Percentiles rank a stretch among this genome's conserved stretches.
These are phyloP conservation scores for Talaromyces marneffei DNA, from an alignment of 2,329 filamentous ascomycete genomes.

Conservation along the genomic window DNA sequence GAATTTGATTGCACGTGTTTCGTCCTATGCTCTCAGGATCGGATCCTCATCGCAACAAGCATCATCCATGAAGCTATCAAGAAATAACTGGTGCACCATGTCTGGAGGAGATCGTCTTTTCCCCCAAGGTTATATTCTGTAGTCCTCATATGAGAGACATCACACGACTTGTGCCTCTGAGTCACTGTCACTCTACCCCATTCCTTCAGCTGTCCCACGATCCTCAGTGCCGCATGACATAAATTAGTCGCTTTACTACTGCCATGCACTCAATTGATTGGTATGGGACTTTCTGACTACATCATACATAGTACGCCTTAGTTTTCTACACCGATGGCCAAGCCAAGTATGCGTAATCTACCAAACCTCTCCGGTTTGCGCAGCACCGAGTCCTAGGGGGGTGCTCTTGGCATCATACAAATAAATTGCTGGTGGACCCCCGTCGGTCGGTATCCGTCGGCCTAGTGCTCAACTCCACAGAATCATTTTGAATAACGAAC, in stretches of 20 bases:
- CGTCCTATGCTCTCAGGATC: not conserved
- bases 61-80: not conserved
- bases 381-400: not conserved
- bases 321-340: not conserved
- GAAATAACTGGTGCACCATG: not conserved
- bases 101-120: not conserved
- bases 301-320: not conserved
- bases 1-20: not conserved
- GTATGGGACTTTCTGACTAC: not conserved
- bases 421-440: not conserved
- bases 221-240: not conserved
- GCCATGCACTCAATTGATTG: conserved; percentile 1
- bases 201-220: not conserved
- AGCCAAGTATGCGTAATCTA: not conserved
- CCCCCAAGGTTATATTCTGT: not conserved
- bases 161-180: conserved; percentile 3
- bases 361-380: not conserved
- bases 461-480: not conserved
- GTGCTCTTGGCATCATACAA: not conserved
- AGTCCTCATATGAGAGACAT: not conserved
- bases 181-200: not conserved
- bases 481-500: not conserved
- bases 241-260: not conserved
- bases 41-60: not conserved
- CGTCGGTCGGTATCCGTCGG: not conserved